Conservation (phyloP, 441 rosid species). For the Isatis lusitanica region DNA sequence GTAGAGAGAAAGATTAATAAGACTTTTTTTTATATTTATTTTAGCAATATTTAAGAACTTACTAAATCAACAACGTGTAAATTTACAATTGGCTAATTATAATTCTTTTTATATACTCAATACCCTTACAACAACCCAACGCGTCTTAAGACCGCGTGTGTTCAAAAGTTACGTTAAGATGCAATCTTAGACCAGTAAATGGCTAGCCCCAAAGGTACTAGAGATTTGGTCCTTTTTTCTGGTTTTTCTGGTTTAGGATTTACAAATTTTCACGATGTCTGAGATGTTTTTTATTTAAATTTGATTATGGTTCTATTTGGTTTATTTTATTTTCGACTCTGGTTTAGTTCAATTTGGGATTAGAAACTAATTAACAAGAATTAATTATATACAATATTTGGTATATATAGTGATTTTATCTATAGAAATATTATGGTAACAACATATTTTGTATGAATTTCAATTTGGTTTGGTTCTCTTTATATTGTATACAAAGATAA, state of each 20-base stretch:
- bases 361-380: neutral
- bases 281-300: too few relatives aligned
- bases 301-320: neutral
- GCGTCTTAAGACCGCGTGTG: conserved; percentile 20
- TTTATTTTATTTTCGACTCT: neutral
- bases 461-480: neutral
- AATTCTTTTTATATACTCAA: neutral
- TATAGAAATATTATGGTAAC: neutral
- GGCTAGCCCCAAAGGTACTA: neutral
- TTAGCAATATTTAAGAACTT: neutral
- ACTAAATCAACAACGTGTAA: neutral
- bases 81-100: conserved; percentile 13
- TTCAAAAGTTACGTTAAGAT: neutral
- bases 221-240: neutral
- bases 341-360: neutral
- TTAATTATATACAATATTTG: neutral
- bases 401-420: neutral
- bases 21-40: neutral
- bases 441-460: neutral
- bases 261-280: too few relatives aligned
- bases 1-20: neutral
- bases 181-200: neutral
- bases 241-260: neutral
- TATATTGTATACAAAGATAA: neutral
- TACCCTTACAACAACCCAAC: neutral